phyloP scores from a whole-genome alignment of 1,284 basidiomycete species.

The Schizophyllum amplum region DNA sequence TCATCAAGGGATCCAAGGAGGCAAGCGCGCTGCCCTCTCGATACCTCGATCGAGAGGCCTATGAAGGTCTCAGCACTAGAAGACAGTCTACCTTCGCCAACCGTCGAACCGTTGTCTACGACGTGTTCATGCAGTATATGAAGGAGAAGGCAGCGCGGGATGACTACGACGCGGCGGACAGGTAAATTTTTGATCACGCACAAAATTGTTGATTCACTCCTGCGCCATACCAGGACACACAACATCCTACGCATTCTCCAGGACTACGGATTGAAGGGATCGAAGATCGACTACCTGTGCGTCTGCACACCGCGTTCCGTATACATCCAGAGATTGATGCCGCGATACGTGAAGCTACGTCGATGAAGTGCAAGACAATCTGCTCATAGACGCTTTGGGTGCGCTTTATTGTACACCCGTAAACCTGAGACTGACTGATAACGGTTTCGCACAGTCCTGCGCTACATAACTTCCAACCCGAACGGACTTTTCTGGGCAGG shows the following conservation, averaged over 20 bases:
- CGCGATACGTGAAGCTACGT: too few relatives aligned
- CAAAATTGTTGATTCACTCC: slow-evolving; percentile 10
- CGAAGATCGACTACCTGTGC: slow-evolving; percentile 38
- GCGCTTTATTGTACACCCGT: slow-evolving; percentile 14
- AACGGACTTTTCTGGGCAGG: slow-evolving; percentile 73
- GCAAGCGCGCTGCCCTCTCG: slow-evolving; percentile 24
- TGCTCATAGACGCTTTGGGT: slow-evolving; percentile 60
- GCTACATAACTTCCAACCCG: slow-evolving; percentile 51
- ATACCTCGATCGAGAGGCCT: slow-evolving; percentile 36
- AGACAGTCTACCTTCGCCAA: slow-evolving; percentile 46
- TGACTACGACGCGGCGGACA: slow-evolving; percentile 56
- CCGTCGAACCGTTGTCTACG: slow-evolving; percentile 41
- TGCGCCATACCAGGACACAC: slow-evolving; percentile 33
- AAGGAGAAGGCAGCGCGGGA: slow-evolving; percentile 30
- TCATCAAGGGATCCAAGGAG: slow-evolving; percentile 60
- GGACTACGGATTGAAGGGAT: slow-evolving; percentile 25
- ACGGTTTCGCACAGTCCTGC: slow-evolving; percentile 39
- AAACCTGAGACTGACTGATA: too few relatives aligned
- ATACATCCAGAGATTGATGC: too few relatives aligned
- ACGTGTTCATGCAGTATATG: slow-evolving; percentile 48
- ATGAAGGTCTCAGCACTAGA: slow-evolving; percentile 40
- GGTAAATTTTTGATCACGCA: slow-evolving; percentile 26
- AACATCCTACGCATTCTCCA: slow-evolving; percentile 35
- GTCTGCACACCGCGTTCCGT: too few relatives aligned
- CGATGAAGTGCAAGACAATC: slow-evolving; percentile 68